Base-by-base conservation (phyloP, 2,329 filamentous ascomycete genomes). In the Verticillium nubilum region DNA sequence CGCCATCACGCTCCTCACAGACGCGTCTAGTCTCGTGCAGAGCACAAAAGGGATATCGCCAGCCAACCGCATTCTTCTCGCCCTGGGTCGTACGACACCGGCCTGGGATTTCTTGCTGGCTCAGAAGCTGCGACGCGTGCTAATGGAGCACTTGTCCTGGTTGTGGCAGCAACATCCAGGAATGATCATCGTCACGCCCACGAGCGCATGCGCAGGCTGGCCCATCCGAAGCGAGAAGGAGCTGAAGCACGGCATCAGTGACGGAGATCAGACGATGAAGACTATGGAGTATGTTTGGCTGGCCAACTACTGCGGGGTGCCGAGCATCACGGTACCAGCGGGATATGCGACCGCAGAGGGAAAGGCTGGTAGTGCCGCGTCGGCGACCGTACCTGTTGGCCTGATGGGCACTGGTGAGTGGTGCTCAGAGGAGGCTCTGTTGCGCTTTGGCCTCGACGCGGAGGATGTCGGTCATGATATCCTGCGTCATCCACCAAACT, bases 181-280 rank as follows among this genome's bases (percentile, higher is more conserved):
- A 5, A 81, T 93, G 68, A 70, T 92, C 23, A 87, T 93, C 57
- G 74, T 91, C 4, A 88, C 87, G 0, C 90, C 90, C 0, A 90
- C 88, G 0, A 88, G 85, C 1, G 70, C 70, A 17, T 80, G 77
- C 54, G 74, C 76, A 0, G 80, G 79, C 5, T 77, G 77, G 69
- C 77, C 73, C 2, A 77, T 82, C 50, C 68, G 71, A 47, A 61
- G 60, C 53, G 52, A 65, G 4, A 67, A 64, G 1, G 78, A 80
- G 65, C 63, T 78, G 3, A 62, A 59, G 1, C 70, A 74, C 47
- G 79, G 79, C 1, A 60, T 81, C 1, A 79, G 73, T 31, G 78
- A 82, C 56, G 79, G 78, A 4, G 76, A 79, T 61, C 69, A 69
- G 19, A 82, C 79, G 0, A 68, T 81, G 27, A 65, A 73, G 58